Evolutionary conservation across 495 filamentous ascomycete genomes (phyloP), one percentile per base, ranked within the genome.

Genomic region (Bathelium albidoporum): DNA sequence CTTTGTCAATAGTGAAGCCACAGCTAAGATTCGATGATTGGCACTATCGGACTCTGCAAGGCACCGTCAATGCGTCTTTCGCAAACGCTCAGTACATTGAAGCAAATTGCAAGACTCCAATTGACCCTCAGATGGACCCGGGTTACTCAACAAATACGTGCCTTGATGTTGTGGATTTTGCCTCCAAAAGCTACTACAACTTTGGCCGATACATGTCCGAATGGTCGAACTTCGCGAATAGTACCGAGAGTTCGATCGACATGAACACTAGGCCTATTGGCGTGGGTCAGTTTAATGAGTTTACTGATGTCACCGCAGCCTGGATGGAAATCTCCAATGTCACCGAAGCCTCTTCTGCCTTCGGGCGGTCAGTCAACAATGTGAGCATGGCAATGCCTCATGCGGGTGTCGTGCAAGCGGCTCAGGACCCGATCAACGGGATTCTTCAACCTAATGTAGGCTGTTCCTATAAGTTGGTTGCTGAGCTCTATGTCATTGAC

Each of bases 371-470:
- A 49, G 71, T 90, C 63, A 85, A 88, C 72, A 91, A 90, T 67
- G 81, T 90, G 44, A 89, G 85, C 0, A 80, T 90, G 66, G 85
- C 86, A 1, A 85, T 90, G 78, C 88, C 88, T 0, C 88, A 91
- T 62, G 77, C 82, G 1, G 85, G 86, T 1, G 74, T 92, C 3
- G 81, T 85, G 29, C 72, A 72, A 24, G 88, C 88, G 1, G 83
- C 84, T 0, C 76, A 75, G 28, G 77, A 89, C 65, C 66, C 74
- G 0, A 72, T 64, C 29, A 92, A 91, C 69, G 67, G 72, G 1
- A 88, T 92, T 55, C 69, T 84, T 44, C 87, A 90, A 66, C 88
- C 89, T 10, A 52, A 52, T 32, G 62, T 60, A 45, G 4, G 62
- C 18, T 31, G n/a, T 5, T 31, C 22, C 29, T 52, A 16, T 14